Conservation (phyloP, 768 basidiomycete species). For the Leucogyrophana mollusca region DNA sequence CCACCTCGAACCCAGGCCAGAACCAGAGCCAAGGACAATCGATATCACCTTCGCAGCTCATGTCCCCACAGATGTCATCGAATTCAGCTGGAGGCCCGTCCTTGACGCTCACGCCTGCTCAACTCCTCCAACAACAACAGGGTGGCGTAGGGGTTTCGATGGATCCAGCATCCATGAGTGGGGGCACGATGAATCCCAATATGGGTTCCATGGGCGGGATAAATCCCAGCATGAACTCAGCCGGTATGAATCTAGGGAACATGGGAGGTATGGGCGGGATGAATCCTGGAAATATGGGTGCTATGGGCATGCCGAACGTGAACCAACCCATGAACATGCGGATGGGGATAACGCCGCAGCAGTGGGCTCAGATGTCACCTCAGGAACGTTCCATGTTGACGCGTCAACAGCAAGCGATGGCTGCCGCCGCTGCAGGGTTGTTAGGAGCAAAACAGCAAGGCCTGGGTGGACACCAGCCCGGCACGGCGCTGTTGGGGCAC, state of each 20-base stretch:
- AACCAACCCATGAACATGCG: slow-evolving; percentile 22
- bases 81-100: slow-evolving; percentile 9
- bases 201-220: slow-evolving; percentile 12
- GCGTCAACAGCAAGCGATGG: slow-evolving; percentile 23
- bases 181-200: slow-evolving; percentile 2
- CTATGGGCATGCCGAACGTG: slow-evolving; percentile 15
- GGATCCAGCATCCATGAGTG: slow-evolving; percentile 6
- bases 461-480: neutral
- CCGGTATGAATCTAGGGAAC: slow-evolving; percentile 16
- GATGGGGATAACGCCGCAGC: slow-evolving; percentile 18
- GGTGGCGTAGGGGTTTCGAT: slow-evolving; percentile 8
- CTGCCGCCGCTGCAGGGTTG: slow-evolving; percentile 10
- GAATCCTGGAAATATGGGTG: slow-evolving; percentile 17
- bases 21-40: neutral
- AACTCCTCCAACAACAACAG: slow-evolving; percentile 36
- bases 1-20: slow-evolving; percentile 1
- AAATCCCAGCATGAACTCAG: slow-evolving; percentile 24
- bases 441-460: slow-evolving; percentile 1
- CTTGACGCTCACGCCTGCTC: slow-evolving; percentile 34
- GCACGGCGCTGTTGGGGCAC: too few species aligned
- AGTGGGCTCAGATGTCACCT: slow-evolving; percentile 26
- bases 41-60: slow-evolving; percentile 21
- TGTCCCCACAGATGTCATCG: slow-evolving; percentile 12
- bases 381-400: slow-evolving; percentile 28
- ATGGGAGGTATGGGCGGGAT: slow-evolving; percentile 20